Percentiles rank a stretch among this genome's conserved stretches.
Evolutionary conservation across 176 grass and related monocot genomes (phyloP).

Genomic region (Tillandsia fasciculata): DNA sequence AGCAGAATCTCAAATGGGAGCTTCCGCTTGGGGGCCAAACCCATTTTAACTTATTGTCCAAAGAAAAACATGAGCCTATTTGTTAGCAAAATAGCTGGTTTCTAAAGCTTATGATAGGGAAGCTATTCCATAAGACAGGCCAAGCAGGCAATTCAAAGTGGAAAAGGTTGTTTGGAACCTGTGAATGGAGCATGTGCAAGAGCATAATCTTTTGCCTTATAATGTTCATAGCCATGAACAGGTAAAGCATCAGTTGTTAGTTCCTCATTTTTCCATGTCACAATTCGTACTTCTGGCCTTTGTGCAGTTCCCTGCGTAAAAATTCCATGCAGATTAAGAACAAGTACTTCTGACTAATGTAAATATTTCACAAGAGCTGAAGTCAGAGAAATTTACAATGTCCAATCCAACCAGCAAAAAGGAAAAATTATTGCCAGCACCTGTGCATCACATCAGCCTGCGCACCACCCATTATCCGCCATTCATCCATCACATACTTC

Average conservation of each 20-base stretch:
- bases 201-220: constrained; percentile 89
- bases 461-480: too few relatives aligned
- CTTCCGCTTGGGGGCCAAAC: too few relatives aligned
- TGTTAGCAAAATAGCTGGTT: too few relatives aligned
- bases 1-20: too few relatives aligned
- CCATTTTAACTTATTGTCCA: too few relatives aligned
- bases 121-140: too few relatives aligned
- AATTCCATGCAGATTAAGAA: constrained; percentile 13
- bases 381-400: not conserved
- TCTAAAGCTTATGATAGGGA: too few relatives aligned
- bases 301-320: constrained; percentile 71
- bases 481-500: too few relatives aligned
- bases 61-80: too few relatives aligned
- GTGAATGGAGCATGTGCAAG: constrained; percentile 90
- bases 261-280: constrained; percentile 96
- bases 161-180: constrained; percentile 43
- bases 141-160: constrained; percentile 7
- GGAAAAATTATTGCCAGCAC: not conserved
- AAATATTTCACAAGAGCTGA: constrained; percentile 9
- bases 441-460: too few relatives aligned
- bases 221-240: constrained; percentile 96
- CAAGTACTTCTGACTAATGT: constrained; percentile 13
- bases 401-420: not conserved
- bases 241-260: constrained; percentile 91
- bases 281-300: constrained; percentile 86